These are phyloP conservation scores for Moelleriella libera DNA, from an alignment of 2,329 filamentous ascomycete genomes.

Conservation along the genomic window DNA sequence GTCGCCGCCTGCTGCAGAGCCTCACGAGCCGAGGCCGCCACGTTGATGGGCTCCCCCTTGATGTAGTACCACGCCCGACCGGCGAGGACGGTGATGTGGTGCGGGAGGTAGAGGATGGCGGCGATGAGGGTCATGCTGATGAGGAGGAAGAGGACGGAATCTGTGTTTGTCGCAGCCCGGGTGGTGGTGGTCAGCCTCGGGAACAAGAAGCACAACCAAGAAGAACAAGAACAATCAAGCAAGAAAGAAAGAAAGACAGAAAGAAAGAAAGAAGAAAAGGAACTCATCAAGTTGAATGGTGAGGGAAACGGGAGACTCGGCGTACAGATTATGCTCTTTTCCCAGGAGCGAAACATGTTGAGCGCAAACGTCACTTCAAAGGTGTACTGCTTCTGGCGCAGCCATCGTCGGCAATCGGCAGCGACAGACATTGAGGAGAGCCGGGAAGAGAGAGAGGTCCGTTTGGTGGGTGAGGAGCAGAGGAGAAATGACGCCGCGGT, in stretches of 20 bases:
- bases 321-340: conserved; percentile 96
- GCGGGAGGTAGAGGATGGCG: conserved; percentile 80
- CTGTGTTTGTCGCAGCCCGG: too few relatives aligned
- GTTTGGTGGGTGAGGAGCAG: too few relatives aligned
- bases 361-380: conserved; percentile 94
- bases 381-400: conserved; percentile 93
- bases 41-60: conserved; percentile 57
- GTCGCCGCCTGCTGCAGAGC: conserved; percentile 14
- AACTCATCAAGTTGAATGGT: neutral
- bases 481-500: neutral
- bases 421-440: conserved; percentile 3
- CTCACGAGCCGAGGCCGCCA: conserved; percentile 20
- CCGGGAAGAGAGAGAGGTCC: neutral
- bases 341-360: conserved; percentile 92
- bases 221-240: too few relatives aligned
- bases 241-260: too few relatives aligned
- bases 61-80: conserved; percentile 91
- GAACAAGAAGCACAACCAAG: too few relatives aligned
- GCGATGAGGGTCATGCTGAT: conserved; percentile 77
- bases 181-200: too few relatives aligned
- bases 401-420: conserved; percentile 55
- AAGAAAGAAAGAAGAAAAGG: too few relatives aligned
- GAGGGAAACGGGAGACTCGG: too few relatives aligned
- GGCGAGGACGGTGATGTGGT: conserved; percentile 72
- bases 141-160: conserved; percentile 84